Evolutionary conservation across 768 basidiomycete genomes (phyloP), one percentile per base, ranked within the genome.

Genomic region (Strobilomyces confusus): DNA sequence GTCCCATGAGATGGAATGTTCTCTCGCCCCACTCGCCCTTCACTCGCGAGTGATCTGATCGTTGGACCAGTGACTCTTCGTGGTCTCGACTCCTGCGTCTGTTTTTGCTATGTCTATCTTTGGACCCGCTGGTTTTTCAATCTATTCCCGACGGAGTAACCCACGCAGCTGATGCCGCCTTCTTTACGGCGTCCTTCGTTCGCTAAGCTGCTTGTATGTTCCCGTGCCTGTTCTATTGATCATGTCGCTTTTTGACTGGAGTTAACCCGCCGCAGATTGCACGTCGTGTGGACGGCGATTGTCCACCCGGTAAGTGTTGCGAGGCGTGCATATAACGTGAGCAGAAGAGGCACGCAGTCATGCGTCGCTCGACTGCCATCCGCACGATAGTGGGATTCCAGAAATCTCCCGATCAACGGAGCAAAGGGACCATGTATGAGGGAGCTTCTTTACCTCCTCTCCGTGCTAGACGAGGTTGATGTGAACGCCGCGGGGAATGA

Each of bases 141-240:
- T 43, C 37, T 44, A 51, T 58, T 48, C 62, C 56, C 52, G 61
- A 54, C 49, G 5, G 52, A 54, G 59, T 11, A 57, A 49, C 55
- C 55, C 69, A 65, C 58, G 69, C 67, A 52, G 67, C 38, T 69
- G 67, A 69, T 70, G 69, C n/a, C 69, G 69, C 67, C 64, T 56
- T 51, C 26, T 32, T 65, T 68, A 60, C 66, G 66, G 60, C 68
- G 51, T 45, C 45, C 57, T 64, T 62, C 51, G 55, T 33, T 55
- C 63, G 57, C 54, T 33, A 56, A 57, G n/a, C 14, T 17, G 23
- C 6, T 6, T 29, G 29, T 29, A 29, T 29, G 49, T 46, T 53
- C 47, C 54, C 33, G 37, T 65, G 43, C 52, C 47, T 15, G 1
- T 43, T n/a, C n/a, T 48, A 36, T 49, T 43, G 53, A 30, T 49